A percentile compares a stretch with the other conserved stretches of the same genome.
phyloP scores from a whole-genome alignment of 1,284 basidiomycete species.

The Gymnopus androsaceus region DNA sequence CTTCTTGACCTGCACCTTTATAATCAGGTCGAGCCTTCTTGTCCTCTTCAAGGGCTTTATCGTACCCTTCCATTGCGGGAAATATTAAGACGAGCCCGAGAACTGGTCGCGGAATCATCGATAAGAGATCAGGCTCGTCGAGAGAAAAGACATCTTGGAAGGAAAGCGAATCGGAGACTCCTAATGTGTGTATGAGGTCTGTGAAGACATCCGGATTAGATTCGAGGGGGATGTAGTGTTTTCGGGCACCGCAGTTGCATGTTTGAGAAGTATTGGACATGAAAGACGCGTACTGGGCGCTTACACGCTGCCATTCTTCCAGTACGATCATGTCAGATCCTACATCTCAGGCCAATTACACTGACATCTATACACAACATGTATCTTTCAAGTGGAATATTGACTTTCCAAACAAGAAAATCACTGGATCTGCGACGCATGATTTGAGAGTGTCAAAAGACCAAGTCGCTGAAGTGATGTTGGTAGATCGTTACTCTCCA shows the following conservation, averaged over 20 bases:
- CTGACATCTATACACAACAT: slow-evolving; percentile 66
- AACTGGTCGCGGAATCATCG: slow-evolving; percentile 42
- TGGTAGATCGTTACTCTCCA: slow-evolving; percentile 25
- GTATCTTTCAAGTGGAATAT: slow-evolving; percentile 82
- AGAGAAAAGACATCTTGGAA: slow-evolving; percentile 49
- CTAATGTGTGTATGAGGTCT: slow-evolving; percentile 32
- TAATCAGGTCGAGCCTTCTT: slow-evolving; percentile 27
- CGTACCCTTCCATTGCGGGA: slow-evolving; percentile 31
- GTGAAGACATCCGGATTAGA: slow-evolving; percentile 38
- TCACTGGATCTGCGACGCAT: slow-evolving; percentile 78
- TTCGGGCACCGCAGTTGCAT: slow-evolving; percentile 3
- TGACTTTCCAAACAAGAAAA: slow-evolving; percentile 70
- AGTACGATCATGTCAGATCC: slow-evolving; percentile 50
- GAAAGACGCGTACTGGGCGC: neutral
- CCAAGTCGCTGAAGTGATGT: slow-evolving; percentile 69
- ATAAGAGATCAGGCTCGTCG: slow-evolving; percentile 42
- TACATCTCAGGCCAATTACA: slow-evolving; percentile 82
- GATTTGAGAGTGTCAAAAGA: slow-evolving; percentile 59
- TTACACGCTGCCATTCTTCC: no score
- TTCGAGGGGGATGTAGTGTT: slow-evolving; percentile 35
- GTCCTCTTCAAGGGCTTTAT: slow-evolving; percentile 21
- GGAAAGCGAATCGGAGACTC: slow-evolving; percentile 32
- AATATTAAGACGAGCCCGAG: slow-evolving; percentile 47
- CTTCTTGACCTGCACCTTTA: slow-evolving; percentile 30
- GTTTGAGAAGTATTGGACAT: slow-evolving; percentile 4